Evolutionary conservation across 176 grass and related monocot species (phyloP).

Genomic region (Tuctoria greenei): DNA sequence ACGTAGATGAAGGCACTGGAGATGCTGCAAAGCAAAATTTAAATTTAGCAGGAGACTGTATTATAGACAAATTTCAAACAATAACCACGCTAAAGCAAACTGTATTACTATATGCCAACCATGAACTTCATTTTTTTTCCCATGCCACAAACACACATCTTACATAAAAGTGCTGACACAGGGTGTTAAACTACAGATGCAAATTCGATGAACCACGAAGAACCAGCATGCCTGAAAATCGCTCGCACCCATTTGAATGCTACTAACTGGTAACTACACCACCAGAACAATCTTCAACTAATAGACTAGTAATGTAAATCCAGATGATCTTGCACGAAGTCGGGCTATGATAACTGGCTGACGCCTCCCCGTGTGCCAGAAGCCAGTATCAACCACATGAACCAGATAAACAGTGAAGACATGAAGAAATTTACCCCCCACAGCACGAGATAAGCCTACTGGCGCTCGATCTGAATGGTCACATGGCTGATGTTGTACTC

Average conservation of each 20-base stretch:
- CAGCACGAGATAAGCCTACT: conserved; percentile 46
- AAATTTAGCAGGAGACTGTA: too few relatives aligned
- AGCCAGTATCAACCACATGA: not conserved
- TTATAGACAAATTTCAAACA: too few relatives aligned
- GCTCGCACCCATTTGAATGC: conserved; percentile 29
- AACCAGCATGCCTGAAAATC: conserved; percentile 25
- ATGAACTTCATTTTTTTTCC: conserved; percentile 2
- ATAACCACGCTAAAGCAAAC: not conserved
- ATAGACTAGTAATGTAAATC: conserved; percentile 22
- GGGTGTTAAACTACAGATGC: not conserved
- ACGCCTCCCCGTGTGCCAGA: not conserved
- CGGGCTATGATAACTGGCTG: not conserved
- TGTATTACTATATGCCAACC: not conserved
- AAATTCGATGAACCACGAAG: conserved; percentile 10
- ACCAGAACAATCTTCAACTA: conserved; percentile 23
- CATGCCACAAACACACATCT: conserved; percentile 6
- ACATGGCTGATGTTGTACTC: conserved; percentile 99
- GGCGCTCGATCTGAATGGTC: conserved; percentile 92
- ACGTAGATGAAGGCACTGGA: too few relatives aligned
- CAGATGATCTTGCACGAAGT: conserved; percentile 7
- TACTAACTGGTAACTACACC: not conserved
- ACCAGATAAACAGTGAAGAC: conserved; percentile 13
- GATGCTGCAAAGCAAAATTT: too few relatives aligned
- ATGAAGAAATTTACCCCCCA: too few relatives aligned
- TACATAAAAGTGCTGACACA: conserved; percentile 21